A percentile compares a stretch with the other conserved stretches of the same genome.
Evolutionary conservation across 208 protist genomes (phyloP).

Genomic region (Trypanosoma cruzi): DNA sequence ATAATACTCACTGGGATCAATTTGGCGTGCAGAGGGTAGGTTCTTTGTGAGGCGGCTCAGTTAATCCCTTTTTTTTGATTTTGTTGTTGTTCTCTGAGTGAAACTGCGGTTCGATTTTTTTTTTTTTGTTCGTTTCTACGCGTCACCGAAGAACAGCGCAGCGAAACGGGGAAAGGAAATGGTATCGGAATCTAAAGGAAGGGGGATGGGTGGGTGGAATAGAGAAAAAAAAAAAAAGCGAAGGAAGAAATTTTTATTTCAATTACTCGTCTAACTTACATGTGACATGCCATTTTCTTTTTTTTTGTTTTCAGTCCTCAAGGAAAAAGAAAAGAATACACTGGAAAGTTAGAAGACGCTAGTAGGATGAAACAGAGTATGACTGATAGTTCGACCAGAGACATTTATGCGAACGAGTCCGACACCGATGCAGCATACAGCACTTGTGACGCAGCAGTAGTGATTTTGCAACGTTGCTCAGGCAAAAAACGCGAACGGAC

Average conservation of each 20-base stretch:
- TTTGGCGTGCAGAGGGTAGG: slow-evolving; percentile 15
- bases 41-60: neutral
- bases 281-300: slow-evolving; percentile 3
- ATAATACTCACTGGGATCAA: slow-evolving; percentile 27
- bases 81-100: no score
- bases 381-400: neutral
- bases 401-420: neutral
- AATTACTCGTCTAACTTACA: no score
- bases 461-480: neutral
- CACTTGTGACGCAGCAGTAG: neutral
- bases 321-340: slow-evolving; percentile 3
- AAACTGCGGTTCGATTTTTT: no score
- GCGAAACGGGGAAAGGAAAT: neutral
- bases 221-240: neutral
- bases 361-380: slow-evolving; percentile 2
- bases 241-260: neutral
- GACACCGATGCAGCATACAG: slow-evolving; percentile 20
- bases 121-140: neutral
- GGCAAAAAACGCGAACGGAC: slow-evolving; percentile 20
- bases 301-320: neutral
- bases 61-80: neutral
- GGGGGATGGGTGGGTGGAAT: neutral
- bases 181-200: neutral
- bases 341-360: neutral
- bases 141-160: neutral